Evolutionary conservation across 192 early-diverging fungal species (phyloP), one percentile per base, ranked within the genome.

Genomic region (Nowakowskiella sp.): DNA sequence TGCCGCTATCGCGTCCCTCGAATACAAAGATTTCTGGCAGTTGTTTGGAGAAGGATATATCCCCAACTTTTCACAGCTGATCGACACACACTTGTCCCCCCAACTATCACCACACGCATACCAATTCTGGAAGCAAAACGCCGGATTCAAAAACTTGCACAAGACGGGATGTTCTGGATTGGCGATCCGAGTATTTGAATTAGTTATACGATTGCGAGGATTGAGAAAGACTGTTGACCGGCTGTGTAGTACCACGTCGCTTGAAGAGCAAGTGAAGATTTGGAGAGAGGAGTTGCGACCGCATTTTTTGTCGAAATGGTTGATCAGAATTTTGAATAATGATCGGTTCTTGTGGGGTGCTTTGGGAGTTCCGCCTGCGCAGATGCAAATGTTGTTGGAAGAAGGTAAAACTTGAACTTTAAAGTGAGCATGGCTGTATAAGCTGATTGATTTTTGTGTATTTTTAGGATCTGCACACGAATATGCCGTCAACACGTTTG

Each of bases 141-240:
- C 62, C 56, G 61, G 60, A 31, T 71, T 84, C 52, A 66, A 69
- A 42, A 80, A 81, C 55, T 74, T 91, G 19, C 88, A 85, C 65
- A 89, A 87, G 29, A 87, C 89, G 1, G 87, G 89, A 26, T 85
- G 88, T 47, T 88, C 89, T 13, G 89, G 89, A 9, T 61, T 88
- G 16, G 89, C 89, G 0, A 65, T 91, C 52, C 64, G 65, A 4
- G 68, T 84, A 28, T 76, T 91, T 55, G 71, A 82, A 31, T 76
- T 78, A 60, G 68, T 81, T 50, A 42, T 80, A 10, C 61, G 64
- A 16, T 45, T 85, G 31, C 72, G 80, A 31, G 78, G 86, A 19
- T 51, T 89, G 21, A 52, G 53, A 6, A 61, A 66, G 4, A 63
- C 71, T 10, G 74, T 84, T 21, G 64, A 80, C 25, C 56, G 72